Evolutionary conservation across 2,329 filamentous ascomycete genomes (phyloP), one percentile per base, ranked within the genome.

Genomic region (Alternaria dauci): DNA sequence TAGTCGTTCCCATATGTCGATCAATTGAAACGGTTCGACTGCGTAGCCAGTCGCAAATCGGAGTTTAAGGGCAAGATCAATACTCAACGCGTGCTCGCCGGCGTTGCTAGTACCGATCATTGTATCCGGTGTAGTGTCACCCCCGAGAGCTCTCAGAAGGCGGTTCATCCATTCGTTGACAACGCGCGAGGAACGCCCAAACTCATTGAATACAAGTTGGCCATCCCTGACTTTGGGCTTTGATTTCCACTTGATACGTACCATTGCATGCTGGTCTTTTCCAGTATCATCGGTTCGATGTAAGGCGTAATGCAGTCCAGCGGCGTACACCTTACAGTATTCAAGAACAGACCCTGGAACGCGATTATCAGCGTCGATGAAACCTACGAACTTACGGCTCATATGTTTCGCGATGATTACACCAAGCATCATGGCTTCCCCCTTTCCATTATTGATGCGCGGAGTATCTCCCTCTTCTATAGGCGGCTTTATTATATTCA

Each of bases 181-280:
- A 2, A 67, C 55, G 14, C 58, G 54, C 4, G 65, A 69, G 53
- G 60, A 66, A 4, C 66, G 60, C 28, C 66, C 66, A 2, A 50
- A 58, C n/a, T 56, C 54, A 16, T 61, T 42, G 11, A 62, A 53
- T 1, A 61, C 56, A 3, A 69, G 57, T 42, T 58, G 50, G 6
- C 47, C 51, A 8, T 64, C 55, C 14, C 44, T 26, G 18, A 67
- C 55, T 46, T 67, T 69, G 9, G 62, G 57, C 43, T 67, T 69
- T 0, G 62, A 67, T 14, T 61, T 67, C 65, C 65, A 67, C 46
- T 69, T 67, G 39, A 69, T 64, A 23, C 65, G 62, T 7, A 69
- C 56, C 66, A 67, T 69, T 4, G 57, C 39, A n/a, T 64, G 52
- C 3, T 44, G n/a, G 5, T 58, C 4, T 5, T 32, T 23, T n/a